A percentile compares a stretch with the other conserved stretches of the same genome.
Conservation (phyloP, 495 filamentous ascomycete species). For the Talaromyces adpressus region DNA sequence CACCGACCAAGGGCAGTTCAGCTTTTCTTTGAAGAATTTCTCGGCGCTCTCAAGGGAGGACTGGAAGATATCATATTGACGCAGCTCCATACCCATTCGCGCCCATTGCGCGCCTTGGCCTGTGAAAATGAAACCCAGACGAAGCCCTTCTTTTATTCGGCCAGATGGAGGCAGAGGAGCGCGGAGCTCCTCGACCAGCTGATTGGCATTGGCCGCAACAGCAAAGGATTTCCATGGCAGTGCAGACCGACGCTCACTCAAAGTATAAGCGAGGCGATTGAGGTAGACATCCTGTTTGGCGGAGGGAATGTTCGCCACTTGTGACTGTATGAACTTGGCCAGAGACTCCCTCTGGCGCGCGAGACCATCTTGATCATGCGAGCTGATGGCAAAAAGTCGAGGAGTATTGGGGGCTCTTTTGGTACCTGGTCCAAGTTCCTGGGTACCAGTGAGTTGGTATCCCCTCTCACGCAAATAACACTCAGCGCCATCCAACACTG, state of each 20-base stretch:
- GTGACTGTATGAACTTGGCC: not conserved
- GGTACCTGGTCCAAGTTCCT: not conserved
- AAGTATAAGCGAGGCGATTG: constrained; percentile 28
- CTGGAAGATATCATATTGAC: constrained; percentile 3
- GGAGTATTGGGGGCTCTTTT: not conserved
- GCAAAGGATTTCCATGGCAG: constrained; percentile 21
- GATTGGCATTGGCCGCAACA: constrained; percentile 9
- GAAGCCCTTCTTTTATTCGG: not conserved
- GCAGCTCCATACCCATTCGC: constrained; percentile 27
- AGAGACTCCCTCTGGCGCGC: constrained; percentile 4
- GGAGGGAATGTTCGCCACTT: not conserved
- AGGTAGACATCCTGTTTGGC: constrained; percentile 2
- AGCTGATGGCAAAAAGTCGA: constrained; percentile 12
- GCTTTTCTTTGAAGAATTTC: not conserved
- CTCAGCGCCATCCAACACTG: constrained; percentile 16
- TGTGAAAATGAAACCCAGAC: constrained; percentile 22
- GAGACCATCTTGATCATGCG: constrained; percentile 14
- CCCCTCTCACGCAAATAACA: not conserved
- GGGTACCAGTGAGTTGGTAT: not conserved
- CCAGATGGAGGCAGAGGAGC: not conserved
- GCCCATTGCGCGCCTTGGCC: constrained; percentile 38
- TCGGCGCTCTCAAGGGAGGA: not conserved
- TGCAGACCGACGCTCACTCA: constrained; percentile 18
- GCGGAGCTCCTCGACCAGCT: constrained; percentile 5
- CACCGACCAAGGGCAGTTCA: not conserved